phyloP scores from a whole-genome alignment of 2,329 filamentous ascomycete species.

The Arthrobotrys pseudoclavata region DNA sequence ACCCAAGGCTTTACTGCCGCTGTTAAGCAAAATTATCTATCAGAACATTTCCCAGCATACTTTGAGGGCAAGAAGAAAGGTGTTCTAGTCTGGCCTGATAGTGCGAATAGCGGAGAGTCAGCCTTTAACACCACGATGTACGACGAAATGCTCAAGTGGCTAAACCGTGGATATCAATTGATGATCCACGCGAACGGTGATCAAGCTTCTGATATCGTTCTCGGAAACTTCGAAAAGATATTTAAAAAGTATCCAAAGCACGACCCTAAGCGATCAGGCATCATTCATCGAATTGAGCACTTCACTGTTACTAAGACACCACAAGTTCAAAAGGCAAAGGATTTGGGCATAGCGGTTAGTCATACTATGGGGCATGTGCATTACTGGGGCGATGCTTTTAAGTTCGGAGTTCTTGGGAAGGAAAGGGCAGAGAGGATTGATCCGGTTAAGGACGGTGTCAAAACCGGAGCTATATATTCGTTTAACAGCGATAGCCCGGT shows the following conservation, averaged over 20 bases:
- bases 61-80: constrained; percentile 23
- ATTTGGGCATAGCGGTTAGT: constrained; percentile 35
- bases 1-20: constrained; percentile 55
- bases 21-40: constrained; percentile 33
- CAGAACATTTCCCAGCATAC: constrained; percentile 39
- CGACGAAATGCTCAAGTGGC: constrained; percentile 45
- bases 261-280: constrained; percentile 3
- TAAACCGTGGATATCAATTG: constrained; percentile 44
- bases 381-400: constrained; percentile 51
- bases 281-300: constrained; percentile 52
- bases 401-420: constrained; percentile 25
- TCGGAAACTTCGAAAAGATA: constrained; percentile 44
- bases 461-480: constrained; percentile 27
- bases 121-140: constrained; percentile 36
- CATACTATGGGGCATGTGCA: constrained; percentile 55
- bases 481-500: constrained; percentile 58
- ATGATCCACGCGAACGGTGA: constrained; percentile 58
- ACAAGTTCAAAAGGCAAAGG: constrained; percentile 11
- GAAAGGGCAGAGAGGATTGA: constrained; percentile 44
- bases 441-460: constrained; percentile 41
- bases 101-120: not conserved
- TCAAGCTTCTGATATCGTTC: constrained; percentile 41
- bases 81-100: constrained; percentile 48
- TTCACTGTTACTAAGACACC: constrained; percentile 43
- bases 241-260: constrained; percentile 21